Base-by-base conservation (phyloP, 2,329 filamentous ascomycete genomes). In the Aspergillus texensis region DNA sequence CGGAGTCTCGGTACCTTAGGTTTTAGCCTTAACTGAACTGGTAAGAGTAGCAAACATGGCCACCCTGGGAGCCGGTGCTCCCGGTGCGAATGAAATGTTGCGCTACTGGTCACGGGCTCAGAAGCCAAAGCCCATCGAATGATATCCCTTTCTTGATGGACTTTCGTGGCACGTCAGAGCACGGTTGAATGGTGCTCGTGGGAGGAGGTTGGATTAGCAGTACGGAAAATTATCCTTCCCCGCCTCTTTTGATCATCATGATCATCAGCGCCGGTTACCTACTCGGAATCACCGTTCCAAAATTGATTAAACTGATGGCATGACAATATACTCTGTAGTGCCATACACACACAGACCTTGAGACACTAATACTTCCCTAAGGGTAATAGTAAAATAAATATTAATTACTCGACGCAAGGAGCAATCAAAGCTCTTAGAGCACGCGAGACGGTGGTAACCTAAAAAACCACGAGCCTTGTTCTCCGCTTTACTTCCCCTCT, bases 191-290 rank as follows among this genome's bases (percentile, higher is more conserved):
- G 58, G n/a, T 65, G 60, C 60, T 58, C 62, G 28, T 62, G 58
- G 21, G 57, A 61, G 58, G 16, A 45, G 41, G 41, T 45, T 48
- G 4, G 36, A 41, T 26, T 19, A 16, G 30, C 46, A 43, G 46
- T 26, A 45, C 32, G 52, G 53, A 32, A 55, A 48, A 61, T 57
- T 59, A 45, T 26, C 56, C 46, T 21, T 16, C 60, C 54, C 63
- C 62, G 54, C 54, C 61, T 64, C 67, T 65, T 59, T 26, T 32
- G 68, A 71, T 71, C 66, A 70, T 62, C 66, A 66, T 48, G 67
- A 69, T 72, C 65, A 56, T 68, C 65, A 67, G 65, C 63, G 52
- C 61, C 59, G 63, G 58, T 62, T 60, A 55, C 45, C 66, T 64
- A 30, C 46, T 62, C 58, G 58, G 61, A 32, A 52, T 41, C 61